These are phyloP conservation scores for Shiraia sp. DNA, from an alignment of 2,329 filamentous ascomycete genomes.

Conservation along the genomic window DNA sequence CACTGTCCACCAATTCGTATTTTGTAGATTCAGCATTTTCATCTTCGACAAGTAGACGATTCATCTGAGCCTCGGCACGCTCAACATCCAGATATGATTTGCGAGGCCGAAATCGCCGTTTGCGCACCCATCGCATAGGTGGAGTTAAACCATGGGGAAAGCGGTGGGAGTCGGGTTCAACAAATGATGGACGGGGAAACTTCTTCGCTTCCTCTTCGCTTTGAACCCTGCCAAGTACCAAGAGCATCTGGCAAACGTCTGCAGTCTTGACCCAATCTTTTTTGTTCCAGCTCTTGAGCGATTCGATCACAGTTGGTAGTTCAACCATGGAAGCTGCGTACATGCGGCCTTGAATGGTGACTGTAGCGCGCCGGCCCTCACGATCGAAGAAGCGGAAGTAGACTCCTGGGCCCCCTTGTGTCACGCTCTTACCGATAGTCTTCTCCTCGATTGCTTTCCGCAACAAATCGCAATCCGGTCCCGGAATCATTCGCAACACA, in stretches of 20 bases:
- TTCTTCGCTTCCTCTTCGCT: constrained; percentile 56
- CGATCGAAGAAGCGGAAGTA: constrained; percentile 76
- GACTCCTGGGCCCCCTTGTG: constrained; percentile 74
- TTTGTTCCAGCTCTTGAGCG: constrained; percentile 91
- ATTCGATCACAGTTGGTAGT: constrained; percentile 83
- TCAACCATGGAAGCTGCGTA: constrained; percentile 83
- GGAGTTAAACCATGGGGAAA: constrained; percentile 88
- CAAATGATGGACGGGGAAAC: constrained; percentile 68
- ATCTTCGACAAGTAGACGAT: constrained; percentile 73
- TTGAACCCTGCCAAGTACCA: constrained; percentile 71
- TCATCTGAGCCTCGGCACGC: constrained; percentile 79
- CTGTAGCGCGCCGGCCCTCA: constrained; percentile 72
- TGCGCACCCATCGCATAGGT: constrained; percentile 82
- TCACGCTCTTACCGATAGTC: constrained; percentile 69
- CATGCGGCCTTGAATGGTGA: constrained; percentile 69
- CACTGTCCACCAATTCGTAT: constrained; percentile 61
- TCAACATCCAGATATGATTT: constrained; percentile 83
- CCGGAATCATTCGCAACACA: constrained; percentile 83
- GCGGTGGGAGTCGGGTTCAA: constrained; percentile 68
- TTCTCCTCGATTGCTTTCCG: constrained; percentile 74
- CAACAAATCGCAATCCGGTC: constrained; percentile 83
- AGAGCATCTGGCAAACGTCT: constrained; percentile 86
- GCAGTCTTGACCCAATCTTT: constrained; percentile 85
- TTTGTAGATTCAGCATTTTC: constrained; percentile 58
- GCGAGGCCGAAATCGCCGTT: constrained; percentile 80